A percentile compares a stretch with the other conserved stretches of the same genome.
Conservation (phyloP, 1,284 basidiomycete genomes). For the Ceratobasidium sp. region DNA sequence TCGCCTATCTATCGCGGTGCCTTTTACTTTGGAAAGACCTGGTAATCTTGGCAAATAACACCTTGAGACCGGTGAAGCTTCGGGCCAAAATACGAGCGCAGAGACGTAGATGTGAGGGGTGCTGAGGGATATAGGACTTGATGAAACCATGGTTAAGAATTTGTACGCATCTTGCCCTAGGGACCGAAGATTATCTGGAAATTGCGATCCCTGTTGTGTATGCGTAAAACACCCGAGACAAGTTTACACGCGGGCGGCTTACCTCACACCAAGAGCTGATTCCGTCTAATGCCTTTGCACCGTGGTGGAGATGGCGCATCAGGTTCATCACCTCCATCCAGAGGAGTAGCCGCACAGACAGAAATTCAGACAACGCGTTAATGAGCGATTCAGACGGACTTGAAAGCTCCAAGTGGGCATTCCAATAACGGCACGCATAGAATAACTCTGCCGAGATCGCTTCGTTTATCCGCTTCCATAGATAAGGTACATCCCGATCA, state of each 20-base stretch:
- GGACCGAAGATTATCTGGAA: neutral
- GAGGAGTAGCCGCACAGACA: conserved; percentile 20
- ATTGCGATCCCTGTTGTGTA: neutral
- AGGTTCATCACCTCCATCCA: conserved; percentile 44
- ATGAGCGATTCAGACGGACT: no score
- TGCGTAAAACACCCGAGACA: neutral
- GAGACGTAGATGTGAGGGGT: conserved; percentile 35
- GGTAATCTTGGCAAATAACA: no score
- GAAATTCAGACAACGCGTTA: conserved; percentile 5
- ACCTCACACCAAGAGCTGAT: neutral
- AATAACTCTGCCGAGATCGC: conserved; percentile 1
- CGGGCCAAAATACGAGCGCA: conserved; percentile 12
- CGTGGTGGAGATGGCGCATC: neutral
- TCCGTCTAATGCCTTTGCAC: neutral
- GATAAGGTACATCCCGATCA: neutral
- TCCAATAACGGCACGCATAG: neutral
- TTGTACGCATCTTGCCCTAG: neutral
- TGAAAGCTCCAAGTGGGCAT: conserved; percentile 6
- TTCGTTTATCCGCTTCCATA: neutral
- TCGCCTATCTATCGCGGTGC: no score
- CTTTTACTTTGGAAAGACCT: no score
- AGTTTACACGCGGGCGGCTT: neutral
- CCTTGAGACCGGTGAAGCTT: neutral
- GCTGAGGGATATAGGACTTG: neutral
- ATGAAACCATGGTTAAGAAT: neutral